A percentile compares a stretch with the other conserved stretches of the same genome.
Conservation (phyloP, 2,329 filamentous ascomycete genomes). For the Shiraia bambusicola region DNA sequence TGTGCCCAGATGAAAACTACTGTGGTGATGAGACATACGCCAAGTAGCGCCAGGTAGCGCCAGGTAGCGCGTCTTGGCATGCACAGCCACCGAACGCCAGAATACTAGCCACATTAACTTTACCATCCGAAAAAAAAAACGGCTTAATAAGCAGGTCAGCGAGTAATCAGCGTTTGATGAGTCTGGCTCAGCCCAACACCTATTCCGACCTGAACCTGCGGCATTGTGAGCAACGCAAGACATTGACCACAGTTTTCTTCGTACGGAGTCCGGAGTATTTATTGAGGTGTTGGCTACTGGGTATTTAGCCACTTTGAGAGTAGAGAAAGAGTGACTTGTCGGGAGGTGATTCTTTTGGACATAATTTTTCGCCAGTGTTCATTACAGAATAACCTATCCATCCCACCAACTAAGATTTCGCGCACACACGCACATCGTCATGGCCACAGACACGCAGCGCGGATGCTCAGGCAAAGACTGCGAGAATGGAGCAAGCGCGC, state of each 20-base stretch:
- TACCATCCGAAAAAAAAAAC: too few species aligned
- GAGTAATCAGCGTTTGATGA: constrained; percentile 3
- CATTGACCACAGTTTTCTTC: constrained; percentile 14
- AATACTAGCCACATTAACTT: too few species aligned
- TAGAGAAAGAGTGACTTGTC: too few species aligned
- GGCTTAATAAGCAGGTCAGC: constrained; percentile 18
- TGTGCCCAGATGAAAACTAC: too few species aligned
- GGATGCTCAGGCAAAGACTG: constrained; percentile 84
- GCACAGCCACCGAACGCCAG: too few species aligned
- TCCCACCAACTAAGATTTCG: background rate
- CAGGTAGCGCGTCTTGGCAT: too few species aligned
- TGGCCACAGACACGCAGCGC: constrained; percentile 53
- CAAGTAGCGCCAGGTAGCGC: too few species aligned
- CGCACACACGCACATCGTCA: constrained; percentile 12
- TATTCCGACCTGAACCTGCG: constrained; percentile 14
- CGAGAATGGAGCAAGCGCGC: constrained; percentile 76
- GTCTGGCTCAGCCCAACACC: constrained; percentile 16
- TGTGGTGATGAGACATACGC: too few species aligned
- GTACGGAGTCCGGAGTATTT: constrained; percentile 20
- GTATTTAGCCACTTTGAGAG: constrained; percentile 6
- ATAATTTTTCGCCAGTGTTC: background rate
- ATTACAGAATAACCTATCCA: background rate
- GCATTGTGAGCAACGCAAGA: constrained; percentile 9
- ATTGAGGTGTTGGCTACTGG: background rate
- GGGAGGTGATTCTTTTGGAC: too few species aligned